These are phyloP conservation scores for Moesziomyces aphidis DNA, from an alignment of 1,284 basidiomycete genomes.

Conservation along the genomic window DNA sequence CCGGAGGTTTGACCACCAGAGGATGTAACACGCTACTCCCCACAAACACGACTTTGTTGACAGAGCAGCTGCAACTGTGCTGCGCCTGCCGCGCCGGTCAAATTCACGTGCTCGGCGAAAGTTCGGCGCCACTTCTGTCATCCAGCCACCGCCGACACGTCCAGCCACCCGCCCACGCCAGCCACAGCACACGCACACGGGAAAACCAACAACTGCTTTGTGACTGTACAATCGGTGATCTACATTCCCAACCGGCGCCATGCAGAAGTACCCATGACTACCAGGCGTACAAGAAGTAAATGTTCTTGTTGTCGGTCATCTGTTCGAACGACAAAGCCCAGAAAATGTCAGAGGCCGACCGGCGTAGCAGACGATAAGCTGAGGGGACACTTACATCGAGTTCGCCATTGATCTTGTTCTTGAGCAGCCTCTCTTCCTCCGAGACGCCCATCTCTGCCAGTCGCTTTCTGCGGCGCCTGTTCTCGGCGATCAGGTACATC, in stretches of 20 bases:
- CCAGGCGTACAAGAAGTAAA: conserved; percentile 32
- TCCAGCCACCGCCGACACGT: background rate
- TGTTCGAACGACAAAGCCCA: conserved; percentile 1
- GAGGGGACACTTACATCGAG: conserved; percentile 19
- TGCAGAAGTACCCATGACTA: background rate
- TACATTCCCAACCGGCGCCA: no score
- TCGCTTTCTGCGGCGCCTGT: conserved; percentile 22
- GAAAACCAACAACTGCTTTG: background rate
- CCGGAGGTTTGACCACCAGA: no score
- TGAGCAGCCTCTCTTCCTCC: conserved; percentile 30
- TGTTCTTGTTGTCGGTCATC: conserved; percentile 42
- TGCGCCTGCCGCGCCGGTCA: no score
- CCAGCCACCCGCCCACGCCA: background rate
- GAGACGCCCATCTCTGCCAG: conserved; percentile 24
- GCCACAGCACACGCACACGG: background rate
- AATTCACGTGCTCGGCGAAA: background rate
- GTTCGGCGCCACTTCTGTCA: background rate
- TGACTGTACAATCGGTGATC: no score
- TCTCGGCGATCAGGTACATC: conserved; percentile 20
- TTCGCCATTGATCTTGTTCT: conserved; percentile 40
- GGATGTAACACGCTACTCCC: background rate
- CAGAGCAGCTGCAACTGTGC: background rate
- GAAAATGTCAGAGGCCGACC: background rate
- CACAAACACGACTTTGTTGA: background rate
- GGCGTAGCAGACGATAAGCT: no score